These are phyloP conservation scores for Chaetomiaceae sp. DNA, from an alignment of 2,329 filamentous ascomycete species.

Conservation along the genomic window DNA sequence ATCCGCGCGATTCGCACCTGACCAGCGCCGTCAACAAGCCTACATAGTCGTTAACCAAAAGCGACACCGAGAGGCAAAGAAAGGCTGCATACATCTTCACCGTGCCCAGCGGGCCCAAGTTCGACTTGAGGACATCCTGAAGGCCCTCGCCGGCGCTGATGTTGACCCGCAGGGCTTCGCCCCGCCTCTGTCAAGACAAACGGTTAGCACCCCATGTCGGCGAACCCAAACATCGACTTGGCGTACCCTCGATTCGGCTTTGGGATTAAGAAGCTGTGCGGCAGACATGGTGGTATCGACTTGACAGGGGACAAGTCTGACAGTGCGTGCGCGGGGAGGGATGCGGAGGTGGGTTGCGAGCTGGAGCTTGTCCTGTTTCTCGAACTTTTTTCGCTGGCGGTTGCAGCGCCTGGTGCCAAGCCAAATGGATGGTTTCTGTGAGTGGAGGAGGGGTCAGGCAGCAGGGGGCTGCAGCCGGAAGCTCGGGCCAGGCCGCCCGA, in stretches of 20 bases:
- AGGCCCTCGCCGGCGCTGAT: conserved; percentile 93
- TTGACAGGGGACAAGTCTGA: conserved; percentile 12
- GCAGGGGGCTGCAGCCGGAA: conserved; percentile 15
- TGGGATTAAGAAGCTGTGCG: conserved; percentile 95
- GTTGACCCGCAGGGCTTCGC: conserved; percentile 94
- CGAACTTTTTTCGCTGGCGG: conserved; percentile 27
- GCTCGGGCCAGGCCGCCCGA: conserved; percentile 20
- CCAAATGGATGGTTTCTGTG: background rate
- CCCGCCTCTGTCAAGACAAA: conserved; percentile 65
- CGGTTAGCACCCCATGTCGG: conserved; percentile 28
- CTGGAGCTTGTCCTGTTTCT: conserved; percentile 22
- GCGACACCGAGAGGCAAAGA: background rate
- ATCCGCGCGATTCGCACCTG: conserved; percentile 44
- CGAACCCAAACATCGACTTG: conserved; percentile 7
- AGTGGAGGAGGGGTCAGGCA: conserved; percentile 26
- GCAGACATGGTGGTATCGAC: conserved; percentile 68
- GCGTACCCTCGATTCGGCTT: conserved; percentile 92
- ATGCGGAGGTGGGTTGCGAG: conserved; percentile 21
- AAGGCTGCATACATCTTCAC: conserved; percentile 73
- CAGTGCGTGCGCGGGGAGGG: conserved; percentile 9
- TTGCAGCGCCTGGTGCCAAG: conserved; percentile 22
- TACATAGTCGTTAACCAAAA: conserved; percentile 29
- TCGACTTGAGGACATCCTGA: conserved; percentile 92
- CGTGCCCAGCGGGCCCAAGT: conserved; percentile 87
- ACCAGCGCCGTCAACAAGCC: conserved; percentile 66